These are phyloP conservation scores for Acer campestre DNA, from an alignment of 345 rosid species.

Conservation along the genomic window DNA sequence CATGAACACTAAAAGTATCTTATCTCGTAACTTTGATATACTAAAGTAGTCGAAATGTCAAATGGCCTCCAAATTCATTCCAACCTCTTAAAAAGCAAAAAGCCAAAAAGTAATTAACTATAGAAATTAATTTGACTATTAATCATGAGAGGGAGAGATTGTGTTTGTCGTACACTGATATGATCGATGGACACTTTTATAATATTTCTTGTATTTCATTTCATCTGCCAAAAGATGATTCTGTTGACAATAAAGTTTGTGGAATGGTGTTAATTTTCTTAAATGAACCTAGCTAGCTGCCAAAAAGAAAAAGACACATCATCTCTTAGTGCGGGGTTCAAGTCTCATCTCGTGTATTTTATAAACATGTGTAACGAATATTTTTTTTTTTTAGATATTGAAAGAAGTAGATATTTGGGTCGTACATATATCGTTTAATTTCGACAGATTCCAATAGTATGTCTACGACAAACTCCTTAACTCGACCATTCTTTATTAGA, in stretches of 20 bases:
- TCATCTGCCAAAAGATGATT: conserved; percentile 1
- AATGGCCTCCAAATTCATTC: neutral
- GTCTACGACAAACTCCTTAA: no score
- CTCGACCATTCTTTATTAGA: no score
- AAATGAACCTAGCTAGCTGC: neutral
- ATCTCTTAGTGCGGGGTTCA: no score
- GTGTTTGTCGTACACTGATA: neutral
- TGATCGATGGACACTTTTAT: conserved; percentile 16
- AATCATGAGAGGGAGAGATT: neutral
- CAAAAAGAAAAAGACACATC: neutral
- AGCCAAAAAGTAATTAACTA: neutral
- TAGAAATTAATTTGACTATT: neutral
- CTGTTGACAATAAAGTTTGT: conserved; percentile 5
- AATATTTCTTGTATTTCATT: neutral
- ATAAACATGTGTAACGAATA: no score
- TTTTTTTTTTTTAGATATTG: no score
- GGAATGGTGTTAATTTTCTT: conserved; percentile 9
- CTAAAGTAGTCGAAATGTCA: neutral
- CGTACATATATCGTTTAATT: no score
- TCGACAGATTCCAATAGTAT: no score
- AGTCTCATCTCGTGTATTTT: no score
- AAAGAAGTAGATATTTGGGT: accelerated
- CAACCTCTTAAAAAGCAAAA: neutral
- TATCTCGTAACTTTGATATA: neutral
- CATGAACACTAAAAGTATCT: neutral